Percentiles rank a stretch among this genome's conserved stretches.
These are phyloP conservation scores for Centaurea solstitialis DNA, from an alignment of 129 eudicot genomes.

Conservation along the genomic window DNA sequence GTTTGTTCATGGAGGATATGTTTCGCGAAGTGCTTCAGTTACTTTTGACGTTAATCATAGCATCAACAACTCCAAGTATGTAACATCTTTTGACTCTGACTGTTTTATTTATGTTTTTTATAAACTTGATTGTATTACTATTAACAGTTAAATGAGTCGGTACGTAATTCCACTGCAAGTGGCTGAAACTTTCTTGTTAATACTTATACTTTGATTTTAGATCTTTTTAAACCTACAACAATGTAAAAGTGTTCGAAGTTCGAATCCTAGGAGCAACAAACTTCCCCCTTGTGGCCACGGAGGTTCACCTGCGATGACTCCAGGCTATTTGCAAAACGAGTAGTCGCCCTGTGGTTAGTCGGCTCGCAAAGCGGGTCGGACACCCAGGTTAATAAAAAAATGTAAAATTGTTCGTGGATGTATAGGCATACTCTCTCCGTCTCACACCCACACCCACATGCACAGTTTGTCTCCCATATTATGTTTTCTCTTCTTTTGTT, in stretches of 20 bases:
- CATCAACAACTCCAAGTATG: slow-evolving; percentile 80
- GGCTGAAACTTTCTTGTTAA: slow-evolving; percentile 6
- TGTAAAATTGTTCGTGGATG: neutral
- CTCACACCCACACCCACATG: neutral
- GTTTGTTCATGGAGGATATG: slow-evolving; percentile 76
- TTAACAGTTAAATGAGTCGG: neutral
- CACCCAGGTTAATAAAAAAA: too few species aligned
- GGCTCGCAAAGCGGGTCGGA: too few species aligned
- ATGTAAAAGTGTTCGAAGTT: neutral
- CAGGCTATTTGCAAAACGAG: too few species aligned
- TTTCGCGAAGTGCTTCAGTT: slow-evolving; percentile 74
- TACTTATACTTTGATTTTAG: neutral
- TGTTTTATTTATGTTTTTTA: neutral
- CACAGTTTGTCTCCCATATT: neutral
- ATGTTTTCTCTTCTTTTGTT: neutral
- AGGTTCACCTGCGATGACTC: too few species aligned
- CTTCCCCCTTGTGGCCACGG: too few species aligned
- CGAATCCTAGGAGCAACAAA: too few species aligned
- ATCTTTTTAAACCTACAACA: neutral
- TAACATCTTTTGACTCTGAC: slow-evolving; percentile 2
- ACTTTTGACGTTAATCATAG: slow-evolving; percentile 78
- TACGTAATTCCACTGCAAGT: neutral
- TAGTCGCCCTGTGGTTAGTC: too few species aligned
- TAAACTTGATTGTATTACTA: neutral
- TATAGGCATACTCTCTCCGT: neutral